A percentile compares a stretch with the other conserved stretches of the same genome.
Evolutionary conservation across 306 rosid genomes (phyloP).

Genomic region (Acacia melanoxylon): DNA sequence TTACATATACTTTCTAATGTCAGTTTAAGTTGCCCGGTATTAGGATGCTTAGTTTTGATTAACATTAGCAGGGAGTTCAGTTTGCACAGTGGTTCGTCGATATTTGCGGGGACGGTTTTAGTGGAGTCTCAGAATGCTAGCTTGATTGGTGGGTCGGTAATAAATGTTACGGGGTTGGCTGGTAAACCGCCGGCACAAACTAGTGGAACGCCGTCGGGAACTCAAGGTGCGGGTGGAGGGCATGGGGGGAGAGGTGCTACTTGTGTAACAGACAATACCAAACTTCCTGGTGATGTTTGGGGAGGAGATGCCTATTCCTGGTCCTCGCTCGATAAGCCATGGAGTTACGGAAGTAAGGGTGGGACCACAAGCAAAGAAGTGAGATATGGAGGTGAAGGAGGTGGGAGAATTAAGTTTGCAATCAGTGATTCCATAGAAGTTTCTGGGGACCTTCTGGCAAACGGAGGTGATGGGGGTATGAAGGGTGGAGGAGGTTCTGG

Average conservation of each 20-base stretch:
- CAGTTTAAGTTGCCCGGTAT: slow-evolving; percentile 60
- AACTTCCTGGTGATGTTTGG: slow-evolving; percentile 93
- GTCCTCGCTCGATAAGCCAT: slow-evolving; percentile 65
- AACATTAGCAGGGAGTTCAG: slow-evolving; percentile 63
- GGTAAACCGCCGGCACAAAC: slow-evolving; percentile 84
- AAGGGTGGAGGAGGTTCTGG: slow-evolving; percentile 99
- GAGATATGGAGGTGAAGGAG: slow-evolving; percentile 89
- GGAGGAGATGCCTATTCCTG: slow-evolving; percentile 95
- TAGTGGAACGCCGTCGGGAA: slow-evolving; percentile 83
- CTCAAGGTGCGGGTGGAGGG: slow-evolving; percentile 92
- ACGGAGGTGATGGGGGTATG: slow-evolving; percentile 83
- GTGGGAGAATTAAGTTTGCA: slow-evolving; percentile 70
- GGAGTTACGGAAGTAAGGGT: slow-evolving; percentile 88
- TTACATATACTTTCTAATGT: slow-evolving; percentile 62
- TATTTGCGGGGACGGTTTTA: slow-evolving; percentile 42
- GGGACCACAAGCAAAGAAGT: slow-evolving; percentile 84
- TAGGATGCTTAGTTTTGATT: slow-evolving; percentile 68
- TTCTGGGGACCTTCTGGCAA: slow-evolving; percentile 66
- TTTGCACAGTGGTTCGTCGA: slow-evolving; percentile 49
- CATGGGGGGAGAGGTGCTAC: slow-evolving; percentile 97
- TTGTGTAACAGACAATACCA: slow-evolving; percentile 78
- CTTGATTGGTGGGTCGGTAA: slow-evolving; percentile 35
- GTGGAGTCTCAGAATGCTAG: slow-evolving; percentile 34
- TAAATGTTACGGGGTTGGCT: slow-evolving; percentile 67
- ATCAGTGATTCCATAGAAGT: slow-evolving; percentile 45